Evolutionary conservation across 805 yeast genomes (phyloP).

Genomic region (Metschnikowia borealis): DNA sequence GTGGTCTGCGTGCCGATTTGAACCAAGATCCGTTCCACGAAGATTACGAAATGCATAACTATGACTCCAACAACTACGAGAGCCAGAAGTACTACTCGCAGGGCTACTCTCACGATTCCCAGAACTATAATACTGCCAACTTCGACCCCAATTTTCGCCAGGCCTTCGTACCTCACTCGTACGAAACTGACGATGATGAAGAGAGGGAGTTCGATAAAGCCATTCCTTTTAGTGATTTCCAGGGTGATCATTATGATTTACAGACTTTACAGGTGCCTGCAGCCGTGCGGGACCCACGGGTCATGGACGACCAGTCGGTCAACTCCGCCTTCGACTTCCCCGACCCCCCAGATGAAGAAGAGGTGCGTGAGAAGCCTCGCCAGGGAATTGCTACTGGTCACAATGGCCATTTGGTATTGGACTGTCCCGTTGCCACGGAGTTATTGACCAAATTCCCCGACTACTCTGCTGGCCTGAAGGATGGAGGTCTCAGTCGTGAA

Average conservation of each 20-base stretch:
- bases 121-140: neutral
- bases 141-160: slow-evolving; percentile 23
- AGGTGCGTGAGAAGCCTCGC: slow-evolving; percentile 29
- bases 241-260: slow-evolving; percentile 41
- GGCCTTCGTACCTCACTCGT: slow-evolving; percentile 43
- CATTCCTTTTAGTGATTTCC: slow-evolving; percentile 36
- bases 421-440: slow-evolving; percentile 80
- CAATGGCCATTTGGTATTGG: slow-evolving; percentile 76
- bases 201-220: slow-evolving; percentile 40
- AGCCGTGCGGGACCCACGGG: slow-evolving; percentile 10
- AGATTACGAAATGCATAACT: slow-evolving; percentile 24
- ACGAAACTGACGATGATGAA: slow-evolving; percentile 34
- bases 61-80: slow-evolving; percentile 7
- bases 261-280: slow-evolving; percentile 28
- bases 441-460: slow-evolving; percentile 47
- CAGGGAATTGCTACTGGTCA: slow-evolving; percentile 27
- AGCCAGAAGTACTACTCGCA: slow-evolving; percentile 3
- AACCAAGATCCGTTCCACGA: slow-evolving; percentile 21
- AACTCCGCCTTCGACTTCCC: slow-evolving; percentile 30
- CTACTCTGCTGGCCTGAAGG: slow-evolving; percentile 28
- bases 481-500: slow-evolving; percentile 46
- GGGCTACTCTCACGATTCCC: slow-evolving; percentile 10
- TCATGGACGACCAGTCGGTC: slow-evolving; percentile 13
- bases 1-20: slow-evolving; percentile 3
- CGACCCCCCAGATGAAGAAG: slow-evolving; percentile 34